Base-by-base conservation (phyloP, 1,139 yeast species). In the Tardiomyces depauwii region DNA sequence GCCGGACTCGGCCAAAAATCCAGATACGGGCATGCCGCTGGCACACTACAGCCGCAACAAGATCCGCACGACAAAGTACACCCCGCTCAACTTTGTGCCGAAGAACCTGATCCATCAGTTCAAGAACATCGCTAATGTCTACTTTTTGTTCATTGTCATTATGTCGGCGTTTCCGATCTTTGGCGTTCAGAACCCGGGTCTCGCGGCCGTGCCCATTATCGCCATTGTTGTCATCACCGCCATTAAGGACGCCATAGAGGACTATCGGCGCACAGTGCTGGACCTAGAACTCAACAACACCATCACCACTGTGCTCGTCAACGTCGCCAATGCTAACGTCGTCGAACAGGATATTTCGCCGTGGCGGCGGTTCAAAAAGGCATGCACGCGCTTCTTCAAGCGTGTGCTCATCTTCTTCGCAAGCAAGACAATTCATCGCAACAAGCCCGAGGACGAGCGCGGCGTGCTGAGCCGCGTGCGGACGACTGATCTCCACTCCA, bases 181-280 rank as follows among this genome's bases (percentile, higher is more conserved):
- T 62, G 98, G 98, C 58, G 96, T 89, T 38, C 78, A 83, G 14
- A 80, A 77, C 52, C 96, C 98, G 0, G 97, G 91, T 2, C 67
- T 91, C 52, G 83, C 94, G 10, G 89, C 95, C 1, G 96, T 88
- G 42, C 98, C 98, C 2, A 78, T 91, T 63, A 85, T 89, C 64
- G 96, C 88, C 49, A 89, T 91, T 70, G 95, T 91, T 40, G 70
- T 76, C 50, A 76, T 91, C 49, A 91, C 98, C 1, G 97, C 95
- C 10, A 67, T 85, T 53, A 89, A 89, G 60, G 98, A 91, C 67
- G 97, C 95, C 0, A 72, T 91, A 52, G 98, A 91, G 65, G 98
- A 91, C 66, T 89, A 88, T 51, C 76, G 93, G 55, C 77, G 98
- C 62, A 81, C 85, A 1, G 68, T 75, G 2, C 72, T 82, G 52